phyloP scores from a whole-genome alignment of 169 alveolate genomes.

The Cryptosporidium sp. region DNA sequence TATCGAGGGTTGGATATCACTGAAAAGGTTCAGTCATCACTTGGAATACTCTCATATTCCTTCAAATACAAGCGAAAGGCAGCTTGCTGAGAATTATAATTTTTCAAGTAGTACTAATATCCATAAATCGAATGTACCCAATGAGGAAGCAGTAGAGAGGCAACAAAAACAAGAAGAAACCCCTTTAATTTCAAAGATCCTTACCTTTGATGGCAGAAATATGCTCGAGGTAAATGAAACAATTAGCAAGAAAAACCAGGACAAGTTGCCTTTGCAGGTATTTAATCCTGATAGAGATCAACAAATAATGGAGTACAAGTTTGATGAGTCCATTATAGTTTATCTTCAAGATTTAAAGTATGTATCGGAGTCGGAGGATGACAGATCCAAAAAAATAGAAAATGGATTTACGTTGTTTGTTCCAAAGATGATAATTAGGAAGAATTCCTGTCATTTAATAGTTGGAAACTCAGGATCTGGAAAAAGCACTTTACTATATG shows the following conservation, averaged over 20 bases:
- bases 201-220: slow-evolving; percentile 24
- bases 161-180: slow-evolving; percentile 8
- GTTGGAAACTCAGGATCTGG: slow-evolving; percentile 60
- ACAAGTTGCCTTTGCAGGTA: neutral
- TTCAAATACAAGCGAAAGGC: neutral
- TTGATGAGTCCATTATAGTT: slow-evolving; percentile 20
- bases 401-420: neutral
- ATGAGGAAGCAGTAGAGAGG: neutral
- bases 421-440: slow-evolving; percentile 28
- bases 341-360: slow-evolving; percentile 25
- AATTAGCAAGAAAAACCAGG: neutral
- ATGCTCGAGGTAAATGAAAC: slow-evolving; percentile 10
- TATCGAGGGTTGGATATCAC: slow-evolving; percentile 74
- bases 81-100: neutral
- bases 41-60: slow-evolving; percentile 21
- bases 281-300: neutral
- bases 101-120: too few species aligned
- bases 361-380: slow-evolving; percentile 6
- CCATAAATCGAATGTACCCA: neutral
- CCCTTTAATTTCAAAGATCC: slow-evolving; percentile 35
- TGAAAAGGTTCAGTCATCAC: slow-evolving; percentile 53
- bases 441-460: slow-evolving; percentile 47
- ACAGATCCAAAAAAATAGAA: neutral
- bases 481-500: slow-evolving; percentile 54
- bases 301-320: neutral